Percentiles rank a stretch among this genome's conserved stretches.
phyloP scores from a whole-genome alignment of 139 green algal genomes.

The Closterium sp. region DNA sequence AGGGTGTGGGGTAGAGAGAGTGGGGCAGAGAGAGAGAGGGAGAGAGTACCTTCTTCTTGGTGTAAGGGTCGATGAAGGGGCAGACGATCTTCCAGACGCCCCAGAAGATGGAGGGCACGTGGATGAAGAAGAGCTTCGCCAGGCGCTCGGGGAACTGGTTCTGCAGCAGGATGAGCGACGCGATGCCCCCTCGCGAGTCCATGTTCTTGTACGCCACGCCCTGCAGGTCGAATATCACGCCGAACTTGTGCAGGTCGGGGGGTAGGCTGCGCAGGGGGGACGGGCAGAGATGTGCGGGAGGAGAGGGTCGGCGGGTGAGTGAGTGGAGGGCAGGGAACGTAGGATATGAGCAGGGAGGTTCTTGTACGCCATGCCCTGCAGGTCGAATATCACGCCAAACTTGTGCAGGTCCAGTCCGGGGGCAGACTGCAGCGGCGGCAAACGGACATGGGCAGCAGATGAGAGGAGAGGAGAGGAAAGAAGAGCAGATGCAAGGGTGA shows the following conservation, averaged over 20 bases:
- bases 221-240: neutral
- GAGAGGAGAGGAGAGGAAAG: no score
- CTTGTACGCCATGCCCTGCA: neutral
- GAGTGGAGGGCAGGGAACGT: no score
- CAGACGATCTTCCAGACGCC: constrained; percentile 66
- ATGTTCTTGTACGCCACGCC: constrained; percentile 6
- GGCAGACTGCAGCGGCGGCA: no score
- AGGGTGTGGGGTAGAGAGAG: neutral
- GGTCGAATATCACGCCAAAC: no score
- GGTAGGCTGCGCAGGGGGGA: no score
- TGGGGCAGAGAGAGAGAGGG: neutral
- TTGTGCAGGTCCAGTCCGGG: no score
- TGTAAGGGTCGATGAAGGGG: constrained; percentile 63
- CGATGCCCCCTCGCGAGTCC: neutral
- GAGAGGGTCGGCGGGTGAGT: no score
- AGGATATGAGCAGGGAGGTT: neutral
- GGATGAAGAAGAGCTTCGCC: constrained; percentile 60
- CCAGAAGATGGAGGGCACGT: constrained; percentile 68
- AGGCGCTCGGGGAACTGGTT: constrained; percentile 47
- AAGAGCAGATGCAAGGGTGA: no score
- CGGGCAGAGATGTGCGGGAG: no score
- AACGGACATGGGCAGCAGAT: no score
- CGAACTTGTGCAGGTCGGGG: no score
- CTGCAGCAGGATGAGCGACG: constrained; percentile 23
- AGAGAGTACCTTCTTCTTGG: constrained; percentile 54